Conservation (phyloP, 2,329 filamentous ascomycete species). For the Stagonosporopsis tanaceti region DNA sequence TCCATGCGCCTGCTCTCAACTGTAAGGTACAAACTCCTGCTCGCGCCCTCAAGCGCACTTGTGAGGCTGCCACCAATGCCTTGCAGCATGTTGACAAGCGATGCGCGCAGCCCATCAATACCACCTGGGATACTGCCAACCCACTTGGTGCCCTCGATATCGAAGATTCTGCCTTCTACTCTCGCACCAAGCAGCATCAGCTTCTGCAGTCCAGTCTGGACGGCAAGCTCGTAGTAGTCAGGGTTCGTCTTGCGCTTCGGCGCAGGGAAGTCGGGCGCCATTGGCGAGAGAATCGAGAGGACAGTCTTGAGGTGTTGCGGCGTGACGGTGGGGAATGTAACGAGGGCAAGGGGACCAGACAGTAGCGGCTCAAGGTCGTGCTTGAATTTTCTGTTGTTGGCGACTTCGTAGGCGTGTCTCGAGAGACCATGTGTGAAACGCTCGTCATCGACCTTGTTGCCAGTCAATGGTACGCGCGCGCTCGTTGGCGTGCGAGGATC, state of each 20-base stretch:
- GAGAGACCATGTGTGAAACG: slow-evolving; percentile 68
- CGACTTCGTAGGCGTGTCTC: slow-evolving; percentile 59
- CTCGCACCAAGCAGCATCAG: slow-evolving; percentile 85
- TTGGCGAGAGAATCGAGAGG: slow-evolving; percentile 77
- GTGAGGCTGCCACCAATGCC: slow-evolving; percentile 80
- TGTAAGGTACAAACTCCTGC: slow-evolving; percentile 85
- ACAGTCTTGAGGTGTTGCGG: slow-evolving; percentile 85
- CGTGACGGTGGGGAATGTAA: slow-evolving; percentile 83
- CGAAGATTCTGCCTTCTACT: slow-evolving; percentile 85
- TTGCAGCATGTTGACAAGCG: slow-evolving; percentile 83
- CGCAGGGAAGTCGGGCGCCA: slow-evolving; percentile 73
- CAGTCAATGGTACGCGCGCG: slow-evolving; percentile 42
- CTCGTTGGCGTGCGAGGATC: slow-evolving; percentile 47
- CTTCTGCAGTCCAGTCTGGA: slow-evolving; percentile 86
- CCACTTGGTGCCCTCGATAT: slow-evolving; percentile 74
- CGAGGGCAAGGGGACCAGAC: slow-evolving; percentile 78
- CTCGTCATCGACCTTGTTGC: slow-evolving; percentile 57
- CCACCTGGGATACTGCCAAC: slow-evolving; percentile 81
- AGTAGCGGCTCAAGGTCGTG: slow-evolving; percentile 78
- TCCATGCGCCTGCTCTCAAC: slow-evolving; percentile 82
- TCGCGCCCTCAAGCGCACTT: slow-evolving; percentile 77
- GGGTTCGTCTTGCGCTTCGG: slow-evolving; percentile 79
- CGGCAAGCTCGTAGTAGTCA: slow-evolving; percentile 78
- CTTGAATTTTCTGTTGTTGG: slow-evolving; percentile 59
- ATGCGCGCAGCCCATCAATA: slow-evolving; percentile 78